Percentiles rank a stretch among this genome's conserved stretches.
These are phyloP conservation scores for Penicillium salamii DNA, from an alignment of 495 filamentous ascomycete genomes.

Conservation along the genomic window DNA sequence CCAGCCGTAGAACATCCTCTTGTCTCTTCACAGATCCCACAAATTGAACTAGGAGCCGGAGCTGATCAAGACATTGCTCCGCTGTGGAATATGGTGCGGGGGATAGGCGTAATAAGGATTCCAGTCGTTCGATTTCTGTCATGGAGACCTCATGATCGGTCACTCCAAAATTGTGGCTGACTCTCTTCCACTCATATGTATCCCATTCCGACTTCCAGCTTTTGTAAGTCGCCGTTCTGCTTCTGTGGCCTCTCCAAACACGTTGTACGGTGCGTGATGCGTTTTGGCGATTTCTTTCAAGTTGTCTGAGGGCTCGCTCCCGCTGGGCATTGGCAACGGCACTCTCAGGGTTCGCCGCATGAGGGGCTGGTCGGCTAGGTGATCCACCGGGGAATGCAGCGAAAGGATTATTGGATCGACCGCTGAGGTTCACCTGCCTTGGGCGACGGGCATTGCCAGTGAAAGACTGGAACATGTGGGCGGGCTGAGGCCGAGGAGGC, in stretches of 20 bases:
- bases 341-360: constrained; percentile 61
- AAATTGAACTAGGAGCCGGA: constrained; percentile 51
- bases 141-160: constrained; percentile 3
- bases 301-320: constrained; percentile 75
- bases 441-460: constrained; percentile 80
- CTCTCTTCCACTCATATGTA: constrained; percentile 30
- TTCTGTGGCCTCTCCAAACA: constrained; percentile 77
- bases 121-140: constrained; percentile 11
- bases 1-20: constrained; percentile 41
- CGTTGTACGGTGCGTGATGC: constrained; percentile 74
- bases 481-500: no score
- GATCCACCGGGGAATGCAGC: constrained; percentile 44
- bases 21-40: constrained; percentile 32
- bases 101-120: constrained; percentile 14
- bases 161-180: constrained; percentile 12
- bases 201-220: constrained; percentile 71
- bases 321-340: constrained; percentile 82
- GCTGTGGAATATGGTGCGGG: constrained; percentile 46
- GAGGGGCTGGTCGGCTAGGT: constrained; percentile 34
- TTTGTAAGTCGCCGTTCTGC: constrained; percentile 54
- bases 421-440: constrained; percentile 91
- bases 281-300: constrained; percentile 73
- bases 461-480: constrained; percentile 93
- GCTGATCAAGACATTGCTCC: constrained; percentile 44
- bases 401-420: constrained; percentile 75